phyloP scores from a whole-genome alignment of 2,329 filamentous ascomycete species.

The Trichoderma arundinaceum region DNA sequence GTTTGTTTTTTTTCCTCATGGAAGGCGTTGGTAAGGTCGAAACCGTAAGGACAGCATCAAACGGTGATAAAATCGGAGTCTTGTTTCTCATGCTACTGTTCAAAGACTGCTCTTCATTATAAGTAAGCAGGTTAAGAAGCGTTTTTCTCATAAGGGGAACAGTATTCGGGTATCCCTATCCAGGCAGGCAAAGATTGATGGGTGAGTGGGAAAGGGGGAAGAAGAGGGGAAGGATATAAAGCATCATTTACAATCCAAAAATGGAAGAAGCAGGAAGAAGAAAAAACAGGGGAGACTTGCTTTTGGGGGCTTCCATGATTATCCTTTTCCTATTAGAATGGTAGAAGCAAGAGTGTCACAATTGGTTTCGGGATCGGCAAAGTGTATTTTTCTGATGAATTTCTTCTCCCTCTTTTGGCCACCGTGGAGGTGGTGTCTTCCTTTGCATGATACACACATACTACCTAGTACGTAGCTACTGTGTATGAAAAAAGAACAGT shows the following conservation, averaged over 20 bases:
- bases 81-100: constrained; percentile 1
- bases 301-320: neutral
- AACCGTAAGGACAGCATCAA: constrained; percentile 14
- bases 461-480: neutral
- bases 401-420: neutral
- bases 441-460: neutral
- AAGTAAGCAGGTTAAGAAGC: neutral
- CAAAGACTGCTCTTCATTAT: neutral
- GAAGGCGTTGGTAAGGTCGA: constrained; percentile 24
- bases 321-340: constrained; percentile 4
- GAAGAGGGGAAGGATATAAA: neutral
- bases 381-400: neutral
- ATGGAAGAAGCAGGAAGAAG: neutral
- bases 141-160: neutral
- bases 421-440: neutral
- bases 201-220: neutral
- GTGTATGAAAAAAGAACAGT: neutral
- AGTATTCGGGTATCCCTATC: neutral
- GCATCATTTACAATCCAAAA: neutral
- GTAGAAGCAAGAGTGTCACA: constrained; percentile 9
- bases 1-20: neutral
- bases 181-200: neutral
- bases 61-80: constrained; percentile 23
- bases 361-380: neutral
- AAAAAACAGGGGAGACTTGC: neutral